Percentiles rank a stretch among this genome's conserved stretches.
phyloP scores from a whole-genome alignment of 129 eudicot genomes.

The Chrysanthemum seticuspe region DNA sequence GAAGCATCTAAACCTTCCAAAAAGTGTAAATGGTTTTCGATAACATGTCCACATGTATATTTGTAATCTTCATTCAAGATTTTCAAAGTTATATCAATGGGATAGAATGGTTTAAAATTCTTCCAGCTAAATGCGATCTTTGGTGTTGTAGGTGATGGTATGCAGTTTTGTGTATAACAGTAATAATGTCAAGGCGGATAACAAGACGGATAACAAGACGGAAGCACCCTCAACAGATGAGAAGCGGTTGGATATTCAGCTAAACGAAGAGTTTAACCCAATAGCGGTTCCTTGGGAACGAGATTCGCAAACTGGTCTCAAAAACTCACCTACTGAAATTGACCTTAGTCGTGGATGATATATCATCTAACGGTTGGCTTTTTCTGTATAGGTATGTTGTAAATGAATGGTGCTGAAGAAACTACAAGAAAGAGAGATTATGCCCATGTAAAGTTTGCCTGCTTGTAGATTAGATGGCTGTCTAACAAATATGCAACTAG shows the following conservation, averaged over 20 bases:
- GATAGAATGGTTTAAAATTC: not conserved
- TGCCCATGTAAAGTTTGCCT: conserved; percentile 4
- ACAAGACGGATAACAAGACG: conserved; percentile 38
- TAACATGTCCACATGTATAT: not conserved
- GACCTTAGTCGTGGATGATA: conserved; percentile 70
- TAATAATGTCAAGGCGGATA: conserved; percentile 50
- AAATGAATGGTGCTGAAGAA: conserved; percentile 32
- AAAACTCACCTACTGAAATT: conserved; percentile 60
- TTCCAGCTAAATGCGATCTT: conserved; percentile 2
- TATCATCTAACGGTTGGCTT: conserved; percentile 14
- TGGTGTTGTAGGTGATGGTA: conserved; percentile 62
- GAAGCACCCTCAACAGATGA: conserved; percentile 39
- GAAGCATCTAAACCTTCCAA: too few species aligned
- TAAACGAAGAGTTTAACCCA: conserved; percentile 32
- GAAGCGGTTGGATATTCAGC: conserved; percentile 25
- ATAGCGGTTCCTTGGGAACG: conserved; percentile 42
- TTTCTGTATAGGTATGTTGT: conserved; percentile 58
- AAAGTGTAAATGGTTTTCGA: not conserved
- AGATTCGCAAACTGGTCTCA: conserved; percentile 39
- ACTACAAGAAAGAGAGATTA: conserved; percentile 18
- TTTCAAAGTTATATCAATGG: not conserved
- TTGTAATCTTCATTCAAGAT: not conserved
- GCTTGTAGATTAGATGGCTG: conserved; percentile 32
- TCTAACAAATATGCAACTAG: conserved; percentile 33
- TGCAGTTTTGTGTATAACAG: conserved; percentile 79